Percentiles rank a stretch among this genome's conserved stretches.
Conservation (phyloP, 2,329 filamentous ascomycete genomes). For the Furcasterigmium sp. region DNA sequence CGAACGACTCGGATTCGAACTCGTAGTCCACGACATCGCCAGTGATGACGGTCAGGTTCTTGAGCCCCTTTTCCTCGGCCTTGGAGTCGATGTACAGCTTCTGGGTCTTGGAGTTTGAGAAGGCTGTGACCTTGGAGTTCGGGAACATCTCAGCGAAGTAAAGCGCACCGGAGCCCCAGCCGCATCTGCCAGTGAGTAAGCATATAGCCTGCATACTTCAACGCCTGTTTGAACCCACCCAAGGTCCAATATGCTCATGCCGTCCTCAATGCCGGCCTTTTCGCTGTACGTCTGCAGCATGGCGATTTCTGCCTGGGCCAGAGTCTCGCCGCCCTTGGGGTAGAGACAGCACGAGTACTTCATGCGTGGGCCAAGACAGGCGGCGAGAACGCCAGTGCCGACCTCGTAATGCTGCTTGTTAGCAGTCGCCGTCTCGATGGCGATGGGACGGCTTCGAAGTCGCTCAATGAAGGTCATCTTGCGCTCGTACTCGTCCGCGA, state of each 20-base stretch:
- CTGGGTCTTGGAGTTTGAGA: constrained; percentile 66
- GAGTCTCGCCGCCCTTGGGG: constrained; percentile 54
- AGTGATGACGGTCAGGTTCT: constrained; percentile 59
- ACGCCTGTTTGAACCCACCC: too few relatives aligned
- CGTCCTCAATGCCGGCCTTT: constrained; percentile 53
- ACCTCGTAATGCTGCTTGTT: constrained; percentile 72
- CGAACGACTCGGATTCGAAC: constrained; percentile 52
- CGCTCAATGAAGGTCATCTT: constrained; percentile 61
- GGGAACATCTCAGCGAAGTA: constrained; percentile 63
- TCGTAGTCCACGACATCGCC: constrained; percentile 63
- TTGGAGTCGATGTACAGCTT: constrained; percentile 60
- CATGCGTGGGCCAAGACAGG: constrained; percentile 62
- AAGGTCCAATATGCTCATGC: constrained; percentile 57
- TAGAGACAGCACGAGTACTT: constrained; percentile 69
- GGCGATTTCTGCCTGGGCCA: constrained; percentile 59
- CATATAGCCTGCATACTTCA: too few relatives aligned
- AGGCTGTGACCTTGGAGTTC: constrained; percentile 56
- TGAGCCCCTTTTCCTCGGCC: constrained; percentile 49
- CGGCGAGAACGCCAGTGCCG: constrained; percentile 56
- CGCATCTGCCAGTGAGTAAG: constrained; percentile 46
- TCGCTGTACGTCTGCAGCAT: constrained; percentile 62
- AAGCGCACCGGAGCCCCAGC: constrained; percentile 62
- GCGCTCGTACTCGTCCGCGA: constrained; percentile 45
- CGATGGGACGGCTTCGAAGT: constrained; percentile 57
- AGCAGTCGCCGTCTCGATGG: constrained; percentile 60